Percentiles rank a stretch among this genome's conserved stretches.
phyloP scores from a whole-genome alignment of 352 stramenopile species.

The Bremia lactucae region DNA sequence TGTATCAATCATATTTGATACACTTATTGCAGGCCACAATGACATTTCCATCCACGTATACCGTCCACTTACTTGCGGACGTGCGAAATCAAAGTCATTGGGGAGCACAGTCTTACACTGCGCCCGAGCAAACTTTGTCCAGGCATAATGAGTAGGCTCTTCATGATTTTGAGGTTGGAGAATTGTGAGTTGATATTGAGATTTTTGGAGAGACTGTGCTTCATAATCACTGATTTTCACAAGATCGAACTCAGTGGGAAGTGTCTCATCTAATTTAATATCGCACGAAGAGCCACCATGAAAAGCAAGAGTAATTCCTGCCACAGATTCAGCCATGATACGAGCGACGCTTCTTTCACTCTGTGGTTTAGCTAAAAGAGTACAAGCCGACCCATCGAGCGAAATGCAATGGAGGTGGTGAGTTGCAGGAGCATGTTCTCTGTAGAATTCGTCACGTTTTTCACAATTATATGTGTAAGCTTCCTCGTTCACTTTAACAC shows the following conservation, averaged over 20 bases:
- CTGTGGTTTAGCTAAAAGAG: conserved; percentile 3
- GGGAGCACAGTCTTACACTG: conserved; percentile 31
- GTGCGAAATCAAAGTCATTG: conserved; percentile 35
- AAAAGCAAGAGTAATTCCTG: conserved; percentile 16
- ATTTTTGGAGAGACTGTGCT: conserved; percentile 5
- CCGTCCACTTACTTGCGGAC: conserved; percentile 25
- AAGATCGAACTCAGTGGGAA: conserved; percentile 41
- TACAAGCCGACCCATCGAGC: conserved; percentile 17
- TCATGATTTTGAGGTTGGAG: conserved; percentile 7
- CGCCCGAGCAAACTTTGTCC: conserved; percentile 22
- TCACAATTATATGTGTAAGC: conserved; percentile 2
- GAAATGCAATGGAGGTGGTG: conserved; percentile 26
- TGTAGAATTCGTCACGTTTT: conserved; percentile 5
- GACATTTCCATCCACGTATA: conserved; percentile 47
- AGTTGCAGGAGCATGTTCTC: conserved; percentile 1
- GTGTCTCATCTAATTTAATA: conserved; percentile 6
- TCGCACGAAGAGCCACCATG: conserved; percentile 24
- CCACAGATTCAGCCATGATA: conserved; percentile 29
- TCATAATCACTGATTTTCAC: conserved; percentile 25
- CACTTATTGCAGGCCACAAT: conserved; percentile 31
- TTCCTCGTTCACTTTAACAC: conserved; percentile 24
- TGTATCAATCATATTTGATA: conserved; percentile 30
- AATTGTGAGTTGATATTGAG: conserved; percentile 17
- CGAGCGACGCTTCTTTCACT: not conserved
- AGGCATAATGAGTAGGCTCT: conserved; percentile 21